Evolutionary conservation across 345 rosid species (phyloP).

Genomic region (Nephelium lappaceum): DNA sequence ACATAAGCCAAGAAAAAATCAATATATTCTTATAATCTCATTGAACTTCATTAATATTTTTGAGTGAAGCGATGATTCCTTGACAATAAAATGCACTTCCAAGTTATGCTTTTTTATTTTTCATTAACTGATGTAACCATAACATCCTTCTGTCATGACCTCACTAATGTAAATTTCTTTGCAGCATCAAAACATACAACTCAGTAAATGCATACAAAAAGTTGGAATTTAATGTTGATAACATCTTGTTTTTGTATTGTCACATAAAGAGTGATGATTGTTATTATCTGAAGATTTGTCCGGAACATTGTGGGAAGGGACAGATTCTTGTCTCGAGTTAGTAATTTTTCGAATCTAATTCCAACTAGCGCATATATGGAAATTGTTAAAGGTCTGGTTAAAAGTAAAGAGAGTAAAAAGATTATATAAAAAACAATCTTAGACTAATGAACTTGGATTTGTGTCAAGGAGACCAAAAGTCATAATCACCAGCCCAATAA

Average conservation of each 20-base stretch:
- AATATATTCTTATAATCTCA: background rate
- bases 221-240: background rate
- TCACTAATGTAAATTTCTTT: too few species aligned
- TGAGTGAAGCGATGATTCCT: background rate
- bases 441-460: background rate
- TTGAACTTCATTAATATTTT: background rate
- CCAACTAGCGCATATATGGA: background rate
- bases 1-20: background rate
- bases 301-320: background rate
- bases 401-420: background rate
- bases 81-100: background rate
- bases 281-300: background rate
- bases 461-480: background rate
- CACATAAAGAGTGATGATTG: background rate
- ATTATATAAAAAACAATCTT: background rate
- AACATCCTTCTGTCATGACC: background rate
- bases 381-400: background rate
- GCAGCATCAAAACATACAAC: too few species aligned
- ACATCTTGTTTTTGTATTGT: background rate
- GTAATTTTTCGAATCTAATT: background rate
- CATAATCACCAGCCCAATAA: background rate
- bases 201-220: background rate
- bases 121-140: background rate
- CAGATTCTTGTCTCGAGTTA: background rate
- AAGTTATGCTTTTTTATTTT: background rate